A percentile compares a stretch with the other conserved stretches of the same genome.
phyloP scores from a whole-genome alignment of 2,329 filamentous ascomycete species.

The Claviceps citrina region DNA sequence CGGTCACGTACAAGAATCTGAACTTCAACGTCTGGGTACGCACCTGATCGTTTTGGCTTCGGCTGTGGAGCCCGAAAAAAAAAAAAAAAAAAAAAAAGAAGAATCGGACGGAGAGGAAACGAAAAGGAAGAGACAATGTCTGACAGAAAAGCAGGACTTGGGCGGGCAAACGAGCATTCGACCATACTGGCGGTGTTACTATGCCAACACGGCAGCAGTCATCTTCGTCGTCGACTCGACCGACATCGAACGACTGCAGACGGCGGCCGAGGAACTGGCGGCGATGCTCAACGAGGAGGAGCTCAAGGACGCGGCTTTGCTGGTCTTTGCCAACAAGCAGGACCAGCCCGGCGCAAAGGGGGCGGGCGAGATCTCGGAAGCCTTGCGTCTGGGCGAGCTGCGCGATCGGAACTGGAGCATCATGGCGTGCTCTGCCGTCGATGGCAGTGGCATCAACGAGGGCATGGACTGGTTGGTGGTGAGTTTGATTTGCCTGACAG shows the following conservation, averaged over 20 bases:
- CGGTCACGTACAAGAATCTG: slow-evolving; percentile 93
- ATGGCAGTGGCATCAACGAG: slow-evolving; percentile 85
- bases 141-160: slow-evolving; percentile 47
- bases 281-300: slow-evolving; percentile 98
- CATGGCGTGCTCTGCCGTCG: slow-evolving; percentile 90
- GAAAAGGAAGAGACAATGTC: not conserved
- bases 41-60: slow-evolving; percentile 4
- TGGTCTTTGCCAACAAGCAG: slow-evolving; percentile 98
- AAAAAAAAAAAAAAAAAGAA: too few relatives aligned
- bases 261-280: slow-evolving; percentile 78
- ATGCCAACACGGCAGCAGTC: slow-evolving; percentile 93
- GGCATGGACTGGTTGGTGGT: slow-evolving; percentile 99
- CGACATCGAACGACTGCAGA: slow-evolving; percentile 87
- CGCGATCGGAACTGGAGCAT: slow-evolving; percentile 98
- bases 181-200: slow-evolving; percentile 99
- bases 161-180: slow-evolving; percentile 97
- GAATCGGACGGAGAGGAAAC: too few relatives aligned
- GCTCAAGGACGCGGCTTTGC: slow-evolving; percentile 73
- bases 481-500: too few relatives aligned
- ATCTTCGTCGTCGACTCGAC: slow-evolving; percentile 98
- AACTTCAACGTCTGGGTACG: slow-evolving; percentile 97
- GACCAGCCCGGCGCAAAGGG: slow-evolving; percentile 95
- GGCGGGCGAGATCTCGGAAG: slow-evolving; percentile 91
- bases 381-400: slow-evolving; percentile 74
- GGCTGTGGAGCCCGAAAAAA: too few relatives aligned